Percentiles rank a stretch among this genome's conserved stretches.
phyloP scores from a whole-genome alignment of 192 early-diverging fungal genomes.

The Lunasporangiospora selenospora region DNA sequence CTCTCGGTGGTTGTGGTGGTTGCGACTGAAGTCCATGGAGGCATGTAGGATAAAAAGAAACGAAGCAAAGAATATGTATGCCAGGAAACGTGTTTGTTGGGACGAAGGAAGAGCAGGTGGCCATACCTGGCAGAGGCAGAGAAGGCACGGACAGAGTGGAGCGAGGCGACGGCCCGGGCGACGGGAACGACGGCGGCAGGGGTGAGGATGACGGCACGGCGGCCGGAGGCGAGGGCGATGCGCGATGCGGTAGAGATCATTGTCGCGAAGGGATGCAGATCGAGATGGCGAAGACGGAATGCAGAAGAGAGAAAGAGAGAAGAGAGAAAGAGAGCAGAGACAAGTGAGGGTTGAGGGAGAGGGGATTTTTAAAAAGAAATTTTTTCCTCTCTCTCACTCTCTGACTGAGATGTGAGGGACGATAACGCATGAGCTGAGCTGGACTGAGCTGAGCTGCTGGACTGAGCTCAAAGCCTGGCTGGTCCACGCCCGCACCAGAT shows the following conservation, averaged over 20 bases:
- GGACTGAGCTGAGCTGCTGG: too few species aligned
- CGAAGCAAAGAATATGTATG: neutral
- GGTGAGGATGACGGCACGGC: slow-evolving; percentile 38
- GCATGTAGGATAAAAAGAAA: too few species aligned
- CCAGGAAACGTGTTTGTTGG: slow-evolving; percentile 2
- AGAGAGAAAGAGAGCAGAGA: neutral
- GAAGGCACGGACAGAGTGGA: slow-evolving; percentile 49
- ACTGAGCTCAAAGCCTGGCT: too few species aligned
- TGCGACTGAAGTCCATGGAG: too few species aligned
- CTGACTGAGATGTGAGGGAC: neutral
- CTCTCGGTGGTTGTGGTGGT: neutral
- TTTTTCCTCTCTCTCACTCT: slow-evolving; percentile 7
- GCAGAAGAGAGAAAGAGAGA: neutral
- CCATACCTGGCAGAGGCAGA: slow-evolving; percentile 42
- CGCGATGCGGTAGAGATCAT: slow-evolving; percentile 50
- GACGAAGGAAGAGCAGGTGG: neutral
- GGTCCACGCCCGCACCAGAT: too few species aligned
- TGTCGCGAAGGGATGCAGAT: neutral
- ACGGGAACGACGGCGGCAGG: slow-evolving; percentile 39
- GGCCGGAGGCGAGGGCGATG: slow-evolving; percentile 30
- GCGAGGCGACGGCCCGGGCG: slow-evolving; percentile 32
- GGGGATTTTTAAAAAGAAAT: neutral
- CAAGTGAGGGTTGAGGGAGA: slow-evolving; percentile 2
- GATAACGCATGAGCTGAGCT: too few species aligned
- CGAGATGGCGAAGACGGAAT: too few species aligned